Conservation (phyloP, 805 yeast genomes). For the Starmerella apis region DNA sequence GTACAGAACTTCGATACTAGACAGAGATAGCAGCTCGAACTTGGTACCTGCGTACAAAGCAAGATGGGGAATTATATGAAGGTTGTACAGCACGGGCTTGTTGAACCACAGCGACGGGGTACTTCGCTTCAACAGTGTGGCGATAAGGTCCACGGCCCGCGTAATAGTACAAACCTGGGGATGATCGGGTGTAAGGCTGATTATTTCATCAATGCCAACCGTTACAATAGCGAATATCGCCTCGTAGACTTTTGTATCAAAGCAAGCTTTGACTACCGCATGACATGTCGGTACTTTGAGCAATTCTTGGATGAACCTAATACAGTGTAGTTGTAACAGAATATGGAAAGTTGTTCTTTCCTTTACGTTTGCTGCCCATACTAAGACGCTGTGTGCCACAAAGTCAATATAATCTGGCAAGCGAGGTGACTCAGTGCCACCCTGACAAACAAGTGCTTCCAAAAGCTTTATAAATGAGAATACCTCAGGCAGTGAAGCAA, state of each 20-base stretch:
- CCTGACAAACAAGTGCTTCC: conserved; percentile 30
- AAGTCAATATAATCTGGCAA: conserved; percentile 49
- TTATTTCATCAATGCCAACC: conserved; percentile 49
- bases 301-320: conserved; percentile 43
- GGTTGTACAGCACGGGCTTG: conserved; percentile 59
- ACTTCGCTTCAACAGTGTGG: conserved; percentile 23
- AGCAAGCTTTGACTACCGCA: conserved; percentile 37
- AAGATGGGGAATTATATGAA: conserved; percentile 63
- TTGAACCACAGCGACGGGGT: conserved; percentile 28
- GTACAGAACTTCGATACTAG: conserved; percentile 45
- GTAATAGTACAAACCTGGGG: conserved; percentile 34
- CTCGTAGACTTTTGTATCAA: conserved; percentile 46
- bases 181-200: conserved; percentile 33
- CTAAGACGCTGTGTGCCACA: conserved; percentile 55
- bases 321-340: conserved; percentile 43
- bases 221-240: conserved; percentile 48
- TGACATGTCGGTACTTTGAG: neutral
- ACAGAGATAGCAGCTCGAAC: conserved; percentile 42
- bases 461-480: conserved; percentile 53
- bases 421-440: neutral
- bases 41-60: conserved; percentile 60
- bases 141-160: conserved; percentile 38
- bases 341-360: conserved; percentile 32
- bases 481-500: conserved; percentile 47
- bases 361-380: conserved; percentile 35